Evolutionary conservation across 768 basidiomycete genomes (phyloP).

Genomic region (Paxillus involutus): DNA sequence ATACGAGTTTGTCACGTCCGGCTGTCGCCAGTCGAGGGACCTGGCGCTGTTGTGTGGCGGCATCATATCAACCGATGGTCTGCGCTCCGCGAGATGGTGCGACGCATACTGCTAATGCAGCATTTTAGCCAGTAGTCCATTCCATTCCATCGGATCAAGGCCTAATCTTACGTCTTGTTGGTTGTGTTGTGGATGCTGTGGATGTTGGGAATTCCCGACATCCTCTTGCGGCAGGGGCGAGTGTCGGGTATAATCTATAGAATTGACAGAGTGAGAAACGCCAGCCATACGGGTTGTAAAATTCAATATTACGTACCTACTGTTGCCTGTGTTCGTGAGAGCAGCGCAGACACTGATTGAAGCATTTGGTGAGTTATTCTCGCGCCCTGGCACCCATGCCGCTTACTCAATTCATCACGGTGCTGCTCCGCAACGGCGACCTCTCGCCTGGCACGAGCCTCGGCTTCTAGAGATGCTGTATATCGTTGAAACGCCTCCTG

Average conservation of each 20-base stretch:
- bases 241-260: constrained; percentile 34
- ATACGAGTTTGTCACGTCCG: constrained; percentile 32
- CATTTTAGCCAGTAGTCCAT: constrained; percentile 16
- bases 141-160: constrained; percentile 10
- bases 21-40: constrained; percentile 32
- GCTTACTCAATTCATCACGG: constrained; percentile 57
- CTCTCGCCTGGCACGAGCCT: constrained; percentile 64
- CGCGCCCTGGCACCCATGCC: constrained; percentile 3
- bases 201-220: constrained; percentile 27
- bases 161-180: constrained; percentile 34
- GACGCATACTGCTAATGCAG: constrained; percentile 28
- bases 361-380: constrained; percentile 19
- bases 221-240: constrained; percentile 32
- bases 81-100: constrained; percentile 33
- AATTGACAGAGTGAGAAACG: constrained; percentile 18
- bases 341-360: constrained; percentile 31
- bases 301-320: constrained; percentile 28
- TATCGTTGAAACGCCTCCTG: constrained; percentile 73
- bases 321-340: constrained; percentile 35
- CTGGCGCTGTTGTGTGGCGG: constrained; percentile 33
- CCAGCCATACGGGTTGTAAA: constrained; percentile 3
- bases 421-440: constrained; percentile 66
- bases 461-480: constrained; percentile 65
- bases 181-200: constrained; percentile 28
- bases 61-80: constrained; percentile 32